Percentiles rank a stretch among this genome's conserved stretches.
phyloP scores from a whole-genome alignment of 768 basidiomycete species.

The Podaxis pistillaris region DNA sequence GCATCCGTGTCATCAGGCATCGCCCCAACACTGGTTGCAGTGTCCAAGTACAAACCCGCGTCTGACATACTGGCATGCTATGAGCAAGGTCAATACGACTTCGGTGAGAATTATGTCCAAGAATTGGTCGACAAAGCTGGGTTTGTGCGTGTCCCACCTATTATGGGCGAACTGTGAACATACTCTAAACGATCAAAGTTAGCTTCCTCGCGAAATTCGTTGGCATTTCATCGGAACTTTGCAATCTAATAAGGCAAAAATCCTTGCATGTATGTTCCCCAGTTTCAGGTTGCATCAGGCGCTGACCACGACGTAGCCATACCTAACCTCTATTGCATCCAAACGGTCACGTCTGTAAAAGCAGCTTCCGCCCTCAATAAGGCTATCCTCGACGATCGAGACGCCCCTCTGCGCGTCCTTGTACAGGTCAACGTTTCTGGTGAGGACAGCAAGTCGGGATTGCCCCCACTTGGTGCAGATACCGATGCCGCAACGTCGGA shows the following conservation, averaged over 20 bases:
- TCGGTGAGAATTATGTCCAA: slow-evolving; percentile 97
- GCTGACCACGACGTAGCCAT: slow-evolving; percentile 50
- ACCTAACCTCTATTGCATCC: slow-evolving; percentile 83
- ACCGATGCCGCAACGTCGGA: slow-evolving; percentile 41
- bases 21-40: slow-evolving; percentile 67
- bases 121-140: slow-evolving; percentile 87
- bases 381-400: slow-evolving; percentile 55
- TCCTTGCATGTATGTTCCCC: slow-evolving; percentile 64
- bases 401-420: slow-evolving; percentile 70
- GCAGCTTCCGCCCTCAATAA: slow-evolving; percentile 80
- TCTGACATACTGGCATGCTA: slow-evolving; percentile 85
- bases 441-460: slow-evolving; percentile 89
- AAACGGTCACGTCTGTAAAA: slow-evolving; percentile 83
- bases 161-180: background rate
- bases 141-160: slow-evolving; percentile 42
- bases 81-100: slow-evolving; percentile 80
- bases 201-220: slow-evolving; percentile 86
- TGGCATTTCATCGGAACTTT: slow-evolving; percentile 98
- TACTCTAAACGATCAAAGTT: slow-evolving; percentile 4
- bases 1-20: slow-evolving; percentile 27
- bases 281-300: background rate
- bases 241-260: slow-evolving; percentile 92
- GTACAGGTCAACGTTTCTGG: slow-evolving; percentile 95
- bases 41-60: slow-evolving; percentile 91
- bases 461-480: slow-evolving; percentile 52